These are phyloP conservation scores for Pseudozyma hubeiensis DNA, from an alignment of 1,284 basidiomycete species.

Conservation along the genomic window DNA sequence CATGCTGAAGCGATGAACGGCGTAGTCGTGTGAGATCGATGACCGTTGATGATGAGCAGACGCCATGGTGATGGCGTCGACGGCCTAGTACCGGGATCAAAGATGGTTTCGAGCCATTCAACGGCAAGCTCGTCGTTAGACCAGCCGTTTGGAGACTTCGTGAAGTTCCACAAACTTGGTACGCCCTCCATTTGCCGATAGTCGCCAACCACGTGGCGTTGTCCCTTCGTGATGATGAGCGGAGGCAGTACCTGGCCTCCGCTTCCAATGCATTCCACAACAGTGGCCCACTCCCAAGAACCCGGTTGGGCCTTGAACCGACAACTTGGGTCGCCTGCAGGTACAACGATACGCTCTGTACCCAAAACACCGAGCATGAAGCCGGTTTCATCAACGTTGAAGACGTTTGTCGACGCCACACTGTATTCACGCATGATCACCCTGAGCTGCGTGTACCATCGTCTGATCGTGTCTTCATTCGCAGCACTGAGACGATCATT, in stretches of 20 bases:
- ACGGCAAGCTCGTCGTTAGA: no score
- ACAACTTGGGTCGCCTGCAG: not conserved
- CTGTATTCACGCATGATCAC: slow-evolving; percentile 9
- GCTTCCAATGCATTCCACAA: slow-evolving; percentile 18
- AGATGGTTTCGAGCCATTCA: no score
- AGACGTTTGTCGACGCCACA: no score
- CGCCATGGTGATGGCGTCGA: no score
- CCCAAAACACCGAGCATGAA: slow-evolving; percentile 4
- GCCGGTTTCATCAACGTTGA: no score
- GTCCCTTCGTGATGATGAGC: not conserved
- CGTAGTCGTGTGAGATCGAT: slow-evolving; percentile 7
- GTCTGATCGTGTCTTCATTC: not conserved
- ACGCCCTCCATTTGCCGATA: no score
- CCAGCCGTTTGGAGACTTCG: no score
- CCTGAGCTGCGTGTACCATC: slow-evolving; percentile 5
- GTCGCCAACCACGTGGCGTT: slow-evolving; percentile 11
- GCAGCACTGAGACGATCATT: slow-evolving; percentile 4
- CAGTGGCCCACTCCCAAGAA: slow-evolving; percentile 8
- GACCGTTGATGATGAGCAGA: slow-evolving; percentile 22
- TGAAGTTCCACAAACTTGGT: no score
- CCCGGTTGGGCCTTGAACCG: slow-evolving; percentile 15
- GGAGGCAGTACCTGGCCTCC: slow-evolving; percentile 3
- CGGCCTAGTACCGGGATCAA: no score
- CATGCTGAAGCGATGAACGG: slow-evolving; percentile 3
- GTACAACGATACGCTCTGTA: slow-evolving; percentile 12